These are phyloP conservation scores for Nepenthes mirabilis DNA, from an alignment of 148 eudicot species.

Conservation along the genomic window DNA sequence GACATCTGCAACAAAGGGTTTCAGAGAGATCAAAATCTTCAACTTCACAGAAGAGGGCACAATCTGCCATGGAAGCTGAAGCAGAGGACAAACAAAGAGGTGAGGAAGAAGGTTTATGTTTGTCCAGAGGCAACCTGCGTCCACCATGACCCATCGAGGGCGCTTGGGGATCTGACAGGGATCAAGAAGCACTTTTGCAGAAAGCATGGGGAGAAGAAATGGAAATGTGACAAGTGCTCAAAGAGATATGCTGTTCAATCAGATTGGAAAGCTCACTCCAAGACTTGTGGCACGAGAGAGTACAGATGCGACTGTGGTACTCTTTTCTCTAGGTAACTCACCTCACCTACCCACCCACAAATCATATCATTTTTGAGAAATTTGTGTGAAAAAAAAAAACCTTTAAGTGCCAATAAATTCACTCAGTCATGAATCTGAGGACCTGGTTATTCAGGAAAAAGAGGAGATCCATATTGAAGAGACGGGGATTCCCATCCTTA, in stretches of 20 bases:
- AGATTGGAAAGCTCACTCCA: not conserved
- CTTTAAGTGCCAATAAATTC: not conserved
- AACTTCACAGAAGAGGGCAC: slow-evolving; percentile 1
- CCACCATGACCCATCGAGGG: slow-evolving; percentile 48
- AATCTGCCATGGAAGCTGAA: slow-evolving; percentile 3
- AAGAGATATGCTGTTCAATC: slow-evolving; percentile 1
- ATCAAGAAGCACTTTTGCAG: slow-evolving; percentile 46
- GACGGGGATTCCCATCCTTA: not conserved
- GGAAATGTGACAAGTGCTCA: slow-evolving; percentile 1
- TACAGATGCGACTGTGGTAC: slow-evolving; percentile 1
- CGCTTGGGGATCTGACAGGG: slow-evolving; percentile 53
- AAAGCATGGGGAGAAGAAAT: slow-evolving; percentile 1
- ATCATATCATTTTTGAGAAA: not conserved
- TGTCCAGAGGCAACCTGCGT: slow-evolving; percentile 46
- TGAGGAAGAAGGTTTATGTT: slow-evolving; percentile 1
- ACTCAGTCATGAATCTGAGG: not conserved
- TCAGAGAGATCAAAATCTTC: not conserved
- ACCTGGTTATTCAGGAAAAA: not conserved
- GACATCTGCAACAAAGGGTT: slow-evolving; percentile 2
- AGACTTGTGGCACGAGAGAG: not conserved
- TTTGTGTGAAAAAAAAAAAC: not conserved
- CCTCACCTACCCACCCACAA: not conserved
- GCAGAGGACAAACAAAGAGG: not conserved
- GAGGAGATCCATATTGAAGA: too few species aligned
- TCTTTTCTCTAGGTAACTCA: not conserved